phyloP scores from a whole-genome alignment of 208 protist genomes.

The Trypanosoma rangeli region DNA sequence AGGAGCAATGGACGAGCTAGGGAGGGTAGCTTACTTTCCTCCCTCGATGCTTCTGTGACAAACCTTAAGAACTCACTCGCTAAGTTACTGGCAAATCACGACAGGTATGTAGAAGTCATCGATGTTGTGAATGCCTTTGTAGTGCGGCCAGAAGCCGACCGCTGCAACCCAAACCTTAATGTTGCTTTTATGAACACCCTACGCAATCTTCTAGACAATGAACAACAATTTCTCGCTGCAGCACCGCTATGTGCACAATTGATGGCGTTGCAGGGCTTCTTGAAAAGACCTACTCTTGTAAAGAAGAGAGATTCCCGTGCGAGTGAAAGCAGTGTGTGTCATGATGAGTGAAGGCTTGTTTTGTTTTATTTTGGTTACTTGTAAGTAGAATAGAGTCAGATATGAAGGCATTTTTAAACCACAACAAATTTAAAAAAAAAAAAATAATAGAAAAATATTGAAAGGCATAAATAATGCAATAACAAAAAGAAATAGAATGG shows the following conservation, averaged over 20 bases:
- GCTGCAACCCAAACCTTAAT: slow-evolving; percentile 49
- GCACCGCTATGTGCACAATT: slow-evolving; percentile 74
- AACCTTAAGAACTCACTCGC: slow-evolving; percentile 48
- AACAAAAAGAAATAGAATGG: not conserved
- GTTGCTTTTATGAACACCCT: slow-evolving; percentile 62
- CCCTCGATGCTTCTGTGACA: slow-evolving; percentile 50
- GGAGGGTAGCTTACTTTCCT: slow-evolving; percentile 4
- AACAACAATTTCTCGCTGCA: slow-evolving; percentile 48
- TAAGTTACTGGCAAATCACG: slow-evolving; percentile 35
- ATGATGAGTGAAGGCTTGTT: no score
- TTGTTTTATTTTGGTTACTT: not conserved
- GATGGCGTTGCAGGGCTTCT: slow-evolving; percentile 54
- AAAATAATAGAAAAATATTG: slow-evolving; percentile 6
- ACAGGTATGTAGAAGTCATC: slow-evolving; percentile 54
- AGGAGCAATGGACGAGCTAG: slow-evolving; percentile 8
- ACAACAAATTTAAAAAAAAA: not conserved
- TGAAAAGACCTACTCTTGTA: not conserved
- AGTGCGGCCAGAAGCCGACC: slow-evolving; percentile 42
- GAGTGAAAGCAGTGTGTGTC: not conserved
- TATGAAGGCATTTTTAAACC: not conserved
- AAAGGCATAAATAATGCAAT: not conserved
- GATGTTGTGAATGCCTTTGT: slow-evolving; percentile 56
- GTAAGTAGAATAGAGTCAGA: not conserved
- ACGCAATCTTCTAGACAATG: slow-evolving; percentile 42
- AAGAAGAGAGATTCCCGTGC: not conserved